phyloP scores from a whole-genome alignment of 495 filamentous ascomycete species.

The Podospora pseudopauciseta region DNA sequence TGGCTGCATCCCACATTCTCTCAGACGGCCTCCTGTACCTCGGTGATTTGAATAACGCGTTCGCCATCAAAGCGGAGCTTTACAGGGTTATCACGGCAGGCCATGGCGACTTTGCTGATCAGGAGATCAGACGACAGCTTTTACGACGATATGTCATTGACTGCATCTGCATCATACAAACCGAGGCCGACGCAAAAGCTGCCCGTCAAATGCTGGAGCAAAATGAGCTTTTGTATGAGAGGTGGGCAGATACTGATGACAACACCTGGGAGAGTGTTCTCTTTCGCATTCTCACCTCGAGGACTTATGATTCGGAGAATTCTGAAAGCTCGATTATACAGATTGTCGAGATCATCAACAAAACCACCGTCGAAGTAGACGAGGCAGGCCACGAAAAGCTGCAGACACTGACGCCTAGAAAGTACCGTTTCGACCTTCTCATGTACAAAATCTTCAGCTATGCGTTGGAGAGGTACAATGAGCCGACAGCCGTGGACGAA shows the following conservation, averaged over 20 bases:
- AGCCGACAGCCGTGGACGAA: neutral
- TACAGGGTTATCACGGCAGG: neutral
- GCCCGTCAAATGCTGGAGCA: constrained; percentile 10
- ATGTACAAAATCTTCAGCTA: constrained; percentile 15
- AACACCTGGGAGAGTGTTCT: neutral
- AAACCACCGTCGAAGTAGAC: neutral
- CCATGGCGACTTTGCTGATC: neutral
- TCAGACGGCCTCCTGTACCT: constrained; percentile 16
- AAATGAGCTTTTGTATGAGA: neutral
- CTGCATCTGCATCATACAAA: constrained; percentile 16
- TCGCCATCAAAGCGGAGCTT: constrained; percentile 4
- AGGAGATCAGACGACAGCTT: constrained; percentile 9
- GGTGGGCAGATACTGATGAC: neutral
- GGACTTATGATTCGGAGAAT: constrained; percentile 13
- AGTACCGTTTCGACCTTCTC: constrained; percentile 14
- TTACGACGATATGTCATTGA: neutral
- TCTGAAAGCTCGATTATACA: neutral
- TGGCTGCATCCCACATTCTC: neutral
- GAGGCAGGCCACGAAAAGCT: neutral
- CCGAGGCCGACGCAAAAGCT: constrained; percentile 6
- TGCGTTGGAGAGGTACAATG: constrained; percentile 19
- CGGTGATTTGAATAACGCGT: constrained; percentile 16
- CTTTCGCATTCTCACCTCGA: constrained; percentile 9
- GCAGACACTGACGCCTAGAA: constrained; percentile 5
- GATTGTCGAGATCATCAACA: constrained; percentile 6